Percentiles rank a stretch among this genome's conserved stretches.
phyloP scores from a whole-genome alignment of 2,329 filamentous ascomycete genomes.

The Fusarium paranaense region DNA sequence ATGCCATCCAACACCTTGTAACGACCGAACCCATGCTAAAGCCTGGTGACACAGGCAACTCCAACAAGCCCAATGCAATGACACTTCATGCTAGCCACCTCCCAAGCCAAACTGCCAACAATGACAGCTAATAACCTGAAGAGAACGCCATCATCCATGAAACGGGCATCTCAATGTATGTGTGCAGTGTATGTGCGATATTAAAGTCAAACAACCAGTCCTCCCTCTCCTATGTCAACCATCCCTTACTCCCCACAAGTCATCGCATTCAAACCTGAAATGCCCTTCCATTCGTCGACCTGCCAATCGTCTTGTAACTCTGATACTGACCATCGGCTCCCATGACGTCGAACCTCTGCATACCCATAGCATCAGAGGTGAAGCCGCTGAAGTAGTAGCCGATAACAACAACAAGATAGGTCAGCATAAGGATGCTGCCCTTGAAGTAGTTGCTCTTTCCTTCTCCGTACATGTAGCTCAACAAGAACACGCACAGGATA shows the following conservation, averaged over 20 bases:
- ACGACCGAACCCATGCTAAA: slow-evolving; percentile 16
- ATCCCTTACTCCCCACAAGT: neutral
- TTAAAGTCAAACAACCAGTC: slow-evolving; percentile 15
- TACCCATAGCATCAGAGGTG: slow-evolving; percentile 57
- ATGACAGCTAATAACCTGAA: slow-evolving; percentile 17
- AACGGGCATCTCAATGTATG: slow-evolving; percentile 19
- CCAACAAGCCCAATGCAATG: slow-evolving; percentile 9
- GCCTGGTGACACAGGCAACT: neutral
- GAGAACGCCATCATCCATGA: slow-evolving; percentile 12
- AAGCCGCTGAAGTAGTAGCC: slow-evolving; percentile 88
- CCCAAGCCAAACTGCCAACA: slow-evolving; percentile 12
- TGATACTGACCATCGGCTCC: slow-evolving; percentile 62
- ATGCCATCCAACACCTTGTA: slow-evolving; percentile 16
- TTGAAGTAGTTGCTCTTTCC: slow-evolving; percentile 99
- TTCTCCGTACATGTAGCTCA: slow-evolving; percentile 98
- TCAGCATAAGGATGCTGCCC: slow-evolving; percentile 92
- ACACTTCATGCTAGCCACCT: neutral
- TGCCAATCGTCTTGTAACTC: slow-evolving; percentile 66
- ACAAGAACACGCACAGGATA: slow-evolving; percentile 93
- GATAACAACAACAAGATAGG: slow-evolving; percentile 90
- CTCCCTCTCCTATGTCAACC: neutral
- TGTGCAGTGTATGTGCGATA: slow-evolving; percentile 30
- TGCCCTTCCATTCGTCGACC: slow-evolving; percentile 50
- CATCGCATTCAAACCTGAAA: slow-evolving; percentile 36
- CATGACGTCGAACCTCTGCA: slow-evolving; percentile 66